Evolutionary conservation across 169 alveolate genomes (phyloP).

Genomic region (Ichthyophthirius multifiliis): DNA sequence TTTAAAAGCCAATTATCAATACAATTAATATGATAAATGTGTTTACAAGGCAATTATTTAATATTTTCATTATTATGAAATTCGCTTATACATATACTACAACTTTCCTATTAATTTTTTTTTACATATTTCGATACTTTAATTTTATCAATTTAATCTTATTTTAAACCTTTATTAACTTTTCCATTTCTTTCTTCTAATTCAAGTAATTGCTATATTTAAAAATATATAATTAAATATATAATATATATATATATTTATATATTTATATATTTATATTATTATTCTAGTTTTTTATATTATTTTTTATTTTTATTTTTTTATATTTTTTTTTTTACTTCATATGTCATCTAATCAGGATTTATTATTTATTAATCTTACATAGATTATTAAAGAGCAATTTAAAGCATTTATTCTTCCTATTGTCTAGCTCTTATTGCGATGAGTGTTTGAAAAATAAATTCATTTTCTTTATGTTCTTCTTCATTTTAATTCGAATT

Average conservation of each 20-base stretch:
- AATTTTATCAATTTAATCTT: neutral
- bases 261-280: neutral
- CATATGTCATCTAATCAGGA: neutral
- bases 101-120: neutral
- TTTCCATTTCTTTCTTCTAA: conserved; percentile 7
- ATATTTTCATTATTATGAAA: conserved; percentile 37
- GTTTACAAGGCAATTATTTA: conserved; percentile 42
- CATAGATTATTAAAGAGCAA: neutral
- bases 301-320: neutral
- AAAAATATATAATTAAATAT: neutral
- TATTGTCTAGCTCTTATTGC: neutral
- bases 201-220: neutral
- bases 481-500: neutral
- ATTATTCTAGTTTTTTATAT: no score
- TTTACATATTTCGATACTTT: neutral
- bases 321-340: neutral
- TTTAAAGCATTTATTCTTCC: conserved; percentile 5
- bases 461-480: neutral
- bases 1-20: conserved; percentile 42
- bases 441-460: neutral
- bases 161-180: neutral
- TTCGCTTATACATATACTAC: conserved; percentile 43
- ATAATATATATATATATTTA: neutral
- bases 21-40: conserved; percentile 47
- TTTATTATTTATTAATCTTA: neutral